Evolutionary conservation across 208 protist species (phyloP).

Genomic region (Crithidia thermophila): DNA sequence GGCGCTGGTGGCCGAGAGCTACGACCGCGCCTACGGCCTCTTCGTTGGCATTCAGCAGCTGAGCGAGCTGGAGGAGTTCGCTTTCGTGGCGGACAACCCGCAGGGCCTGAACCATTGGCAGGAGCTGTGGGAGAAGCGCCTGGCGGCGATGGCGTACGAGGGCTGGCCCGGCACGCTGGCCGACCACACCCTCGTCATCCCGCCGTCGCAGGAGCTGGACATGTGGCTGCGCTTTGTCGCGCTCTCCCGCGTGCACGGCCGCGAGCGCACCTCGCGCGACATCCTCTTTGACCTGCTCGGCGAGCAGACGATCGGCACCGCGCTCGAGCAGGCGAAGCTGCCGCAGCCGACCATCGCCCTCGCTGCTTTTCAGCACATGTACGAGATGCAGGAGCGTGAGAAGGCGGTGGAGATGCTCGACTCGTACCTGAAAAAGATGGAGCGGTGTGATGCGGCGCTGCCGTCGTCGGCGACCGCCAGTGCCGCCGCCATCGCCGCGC

Average conservation of each 20-base stretch:
- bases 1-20: constrained; percentile 97
- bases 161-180: constrained; percentile 98
- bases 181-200: constrained; percentile 95
- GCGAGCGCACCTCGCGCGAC: constrained; percentile 86
- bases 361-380: constrained; percentile 84
- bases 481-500: background rate
- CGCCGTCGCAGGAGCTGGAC: constrained; percentile 92
- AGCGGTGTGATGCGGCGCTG: constrained; percentile 15
- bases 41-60: constrained; percentile 98
- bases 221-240: constrained; percentile 98
- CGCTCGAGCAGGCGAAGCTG: constrained; percentile 52
- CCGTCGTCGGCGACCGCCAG: constrained; percentile 1
- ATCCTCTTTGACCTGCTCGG: constrained; percentile 89
- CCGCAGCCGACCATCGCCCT: constrained; percentile 79
- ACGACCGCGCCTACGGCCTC: constrained; percentile 97
- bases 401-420: constrained; percentile 71
- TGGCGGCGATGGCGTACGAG: constrained; percentile 93
- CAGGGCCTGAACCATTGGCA: constrained; percentile 80
- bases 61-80: constrained; percentile 98
- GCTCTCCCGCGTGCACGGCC: constrained; percentile 92
- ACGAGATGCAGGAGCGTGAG: constrained; percentile 81
- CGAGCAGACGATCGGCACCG: constrained; percentile 61
- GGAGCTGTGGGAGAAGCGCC: constrained; percentile 85
- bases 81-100: constrained; percentile 68
- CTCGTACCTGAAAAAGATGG: constrained; percentile 66